phyloP scores from a whole-genome alignment of 495 filamentous ascomycete genomes.

The Penicillium samsonianum region DNA sequence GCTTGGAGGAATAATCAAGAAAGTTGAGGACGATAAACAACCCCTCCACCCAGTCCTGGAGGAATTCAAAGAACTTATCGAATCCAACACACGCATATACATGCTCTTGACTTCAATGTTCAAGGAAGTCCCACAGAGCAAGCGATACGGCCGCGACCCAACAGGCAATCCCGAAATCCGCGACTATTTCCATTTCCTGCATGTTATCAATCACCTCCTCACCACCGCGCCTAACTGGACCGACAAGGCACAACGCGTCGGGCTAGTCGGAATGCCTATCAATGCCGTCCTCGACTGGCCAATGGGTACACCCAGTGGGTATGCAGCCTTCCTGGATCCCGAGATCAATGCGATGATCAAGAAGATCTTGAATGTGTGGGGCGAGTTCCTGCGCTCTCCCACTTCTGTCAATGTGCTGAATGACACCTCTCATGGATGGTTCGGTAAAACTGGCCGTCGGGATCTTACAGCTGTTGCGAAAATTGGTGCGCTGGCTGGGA shows the following conservation, averaged over 20 bases:
- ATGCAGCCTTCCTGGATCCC: conserved; percentile 63
- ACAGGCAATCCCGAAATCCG: conserved; percentile 61
- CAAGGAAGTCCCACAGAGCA: conserved; percentile 58
- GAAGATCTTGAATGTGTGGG: conserved; percentile 70
- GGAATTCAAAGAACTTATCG: conserved; percentile 51
- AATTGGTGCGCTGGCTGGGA: conserved; percentile 47
- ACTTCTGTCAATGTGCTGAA: conserved; percentile 60
- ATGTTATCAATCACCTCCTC: conserved; percentile 64
- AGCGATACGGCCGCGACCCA: conserved; percentile 60
- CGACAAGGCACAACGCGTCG: conserved; percentile 50
- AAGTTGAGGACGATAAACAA: conserved; percentile 27
- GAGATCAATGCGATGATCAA: conserved; percentile 70
- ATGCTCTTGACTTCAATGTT: conserved; percentile 58
- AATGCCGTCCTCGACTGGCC: conserved; percentile 71
- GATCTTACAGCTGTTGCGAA: conserved; percentile 44
- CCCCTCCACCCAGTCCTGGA: conserved; percentile 37
- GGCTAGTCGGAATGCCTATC: conserved; percentile 68
- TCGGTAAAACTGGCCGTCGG: conserved; percentile 44
- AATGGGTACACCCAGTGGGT: conserved; percentile 68
- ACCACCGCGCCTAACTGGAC: conserved; percentile 63
- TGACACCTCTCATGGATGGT: conserved; percentile 57
- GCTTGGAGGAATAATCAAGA: conserved; percentile 36
- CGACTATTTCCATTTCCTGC: conserved; percentile 65
- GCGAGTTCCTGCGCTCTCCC: conserved; percentile 56
- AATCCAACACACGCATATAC: conserved; percentile 42